Evolutionary conservation across 2,329 filamentous ascomycete species (phyloP), one percentile per base, ranked within the genome.

Genomic region (Ophiostoma australiae): DNA sequence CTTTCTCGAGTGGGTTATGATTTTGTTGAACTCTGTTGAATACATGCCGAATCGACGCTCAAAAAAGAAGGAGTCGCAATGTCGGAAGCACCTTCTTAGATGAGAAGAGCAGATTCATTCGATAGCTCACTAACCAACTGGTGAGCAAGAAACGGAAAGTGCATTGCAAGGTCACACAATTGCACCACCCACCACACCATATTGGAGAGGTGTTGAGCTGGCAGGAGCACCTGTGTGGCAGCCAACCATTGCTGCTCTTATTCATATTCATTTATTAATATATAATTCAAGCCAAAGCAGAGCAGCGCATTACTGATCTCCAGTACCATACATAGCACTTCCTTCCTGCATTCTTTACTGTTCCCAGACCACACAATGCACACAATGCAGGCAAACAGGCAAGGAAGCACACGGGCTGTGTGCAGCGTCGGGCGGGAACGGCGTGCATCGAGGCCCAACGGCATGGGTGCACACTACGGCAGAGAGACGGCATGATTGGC

Each of bases 391-490:
- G n/a, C n/a, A n/a, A n/a, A n/a, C n/a, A 31, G 27, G 27, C 27
- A 31, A 31, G 3, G 1, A 63, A 11, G 58, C 27, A 33, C 17
- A 63, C 23, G 17, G 58, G 27, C 27, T 63, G 4, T 66, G 63
- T 66, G 35, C 35, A 66, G 35, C 63, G 7, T 66, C 35, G 63
- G 35, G 63, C 35, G 35, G 35, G 27, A 33, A 48, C n/a, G n/a
- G 20, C 17, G 44, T 63, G 23, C 23, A 31, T 66, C 35, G 35
- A 20, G 33, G 63, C 63, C 63, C 63, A 66, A 66, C 63, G 33
- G 66, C 8, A 68, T 68, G 66, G 39, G 33, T 31, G 27, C 27
- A 68, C 23, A 39, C 41, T 17, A 20, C 15, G n/a, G n/a, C 58
- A 63, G 27, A 33, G 3, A 27, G 41, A 63, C 52, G 70, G 48